A percentile compares a stretch with the other conserved stretches of the same genome.
Evolutionary conservation across 164 flowering plant species (phyloP).

Genomic region (Euptelea pleiosperma): DNA sequence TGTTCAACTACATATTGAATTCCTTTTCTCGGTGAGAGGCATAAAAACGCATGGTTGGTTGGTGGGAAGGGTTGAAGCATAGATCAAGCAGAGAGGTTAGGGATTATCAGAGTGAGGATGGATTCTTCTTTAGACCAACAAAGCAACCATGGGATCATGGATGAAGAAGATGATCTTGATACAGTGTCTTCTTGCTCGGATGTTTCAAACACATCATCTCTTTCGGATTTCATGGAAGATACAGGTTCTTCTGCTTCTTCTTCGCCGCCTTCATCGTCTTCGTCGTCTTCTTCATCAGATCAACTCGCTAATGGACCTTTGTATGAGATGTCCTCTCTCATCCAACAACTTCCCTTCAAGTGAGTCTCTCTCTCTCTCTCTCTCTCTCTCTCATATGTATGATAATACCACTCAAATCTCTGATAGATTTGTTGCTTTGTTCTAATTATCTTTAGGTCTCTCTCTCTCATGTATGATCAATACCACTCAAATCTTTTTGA

Average conservation of each 20-base stretch:
- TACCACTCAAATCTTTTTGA: no score
- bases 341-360: conserved; percentile 79
- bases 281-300: conserved; percentile 26
- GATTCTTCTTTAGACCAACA: not conserved
- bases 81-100: no score
- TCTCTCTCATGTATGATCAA: no score
- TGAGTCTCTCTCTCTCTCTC: conserved; percentile 29
- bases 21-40: not conserved
- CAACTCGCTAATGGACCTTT: conserved; percentile 47
- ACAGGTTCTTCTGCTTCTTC: conserved; percentile 36
- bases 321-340: conserved; percentile 63
- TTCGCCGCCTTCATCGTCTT: conserved; percentile 20
- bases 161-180: conserved; percentile 28
- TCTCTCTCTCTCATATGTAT: conserved; percentile 5
- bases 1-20: not conserved
- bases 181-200: conserved; percentile 26
- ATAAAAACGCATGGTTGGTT: conserved; percentile 6
- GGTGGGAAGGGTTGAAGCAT: not conserved
- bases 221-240: conserved; percentile 57
- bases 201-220: conserved; percentile 28
- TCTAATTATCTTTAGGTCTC: no score
- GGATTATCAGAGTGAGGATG: conserved; percentile 6
- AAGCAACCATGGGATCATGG: conserved; percentile 25
- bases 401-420: no score
- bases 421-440: no score